Percentiles rank a stretch among this genome's conserved stretches.
Evolutionary conservation across 2,329 filamentous ascomycete species (phyloP).

Genomic region (Cladosporium sp.): DNA sequence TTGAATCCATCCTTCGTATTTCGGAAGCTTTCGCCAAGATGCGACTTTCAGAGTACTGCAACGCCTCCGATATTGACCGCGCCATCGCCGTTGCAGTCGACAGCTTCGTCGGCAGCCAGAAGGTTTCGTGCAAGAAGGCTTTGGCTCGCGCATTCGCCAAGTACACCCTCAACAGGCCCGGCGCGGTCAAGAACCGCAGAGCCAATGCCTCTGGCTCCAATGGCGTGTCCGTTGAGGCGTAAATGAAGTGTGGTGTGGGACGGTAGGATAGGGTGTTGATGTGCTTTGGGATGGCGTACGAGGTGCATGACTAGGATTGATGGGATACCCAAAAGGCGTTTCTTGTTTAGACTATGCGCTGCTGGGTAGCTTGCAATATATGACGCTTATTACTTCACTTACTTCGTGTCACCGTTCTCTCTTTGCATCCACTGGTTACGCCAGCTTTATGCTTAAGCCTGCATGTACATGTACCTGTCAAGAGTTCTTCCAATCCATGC

Average conservation of each 20-base stretch:
- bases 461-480: too few species aligned
- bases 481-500: too few species aligned
- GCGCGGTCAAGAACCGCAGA: constrained; percentile 26
- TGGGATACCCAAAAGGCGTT: constrained; percentile 20
- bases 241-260: not conserved
- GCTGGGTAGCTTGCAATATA: not conserved
- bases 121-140: constrained; percentile 96
- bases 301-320: constrained; percentile 2
- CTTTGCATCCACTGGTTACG: not conserved
- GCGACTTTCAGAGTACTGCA: constrained; percentile 95
- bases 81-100: constrained; percentile 97
- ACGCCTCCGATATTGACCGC: constrained; percentile 86
- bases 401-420: not conserved
- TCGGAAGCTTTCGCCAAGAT: constrained; percentile 95
- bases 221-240: constrained; percentile 17
- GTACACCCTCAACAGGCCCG: constrained; percentile 61
- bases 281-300: not conserved
- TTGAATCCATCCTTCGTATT: constrained; percentile 97
- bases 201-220: constrained; percentile 3
- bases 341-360: not conserved
- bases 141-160: constrained; percentile 93
- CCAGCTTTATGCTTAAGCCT: too few species aligned
- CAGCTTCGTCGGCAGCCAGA: constrained; percentile 93
- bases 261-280: not conserved
- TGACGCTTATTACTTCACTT: not conserved